Evolutionary conservation across 371 early-diverging fungal species (phyloP).

Genomic region (Syncephalastrum contaminatum): DNA sequence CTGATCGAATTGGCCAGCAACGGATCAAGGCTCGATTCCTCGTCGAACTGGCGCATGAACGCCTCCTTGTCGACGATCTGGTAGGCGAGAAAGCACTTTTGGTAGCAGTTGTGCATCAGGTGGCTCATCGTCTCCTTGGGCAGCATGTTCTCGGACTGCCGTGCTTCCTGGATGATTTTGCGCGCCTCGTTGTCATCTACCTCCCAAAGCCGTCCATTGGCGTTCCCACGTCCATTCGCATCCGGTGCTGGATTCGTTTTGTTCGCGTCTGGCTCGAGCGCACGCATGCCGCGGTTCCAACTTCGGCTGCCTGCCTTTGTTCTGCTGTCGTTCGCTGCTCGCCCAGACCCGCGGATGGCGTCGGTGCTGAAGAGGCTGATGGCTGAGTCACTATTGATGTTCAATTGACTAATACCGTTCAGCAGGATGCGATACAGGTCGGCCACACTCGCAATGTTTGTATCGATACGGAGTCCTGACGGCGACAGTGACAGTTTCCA

Average conservation of each 20-base stretch:
- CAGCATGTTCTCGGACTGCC: conserved; percentile 19
- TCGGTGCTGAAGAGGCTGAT: conserved; percentile 41
- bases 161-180: conserved; percentile 38
- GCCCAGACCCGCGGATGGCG: conserved; percentile 10
- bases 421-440: conserved; percentile 47
- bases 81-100: conserved; percentile 55
- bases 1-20: conserved; percentile 56
- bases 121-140: conserved; percentile 35
- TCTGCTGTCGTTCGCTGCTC: too few relatives aligned
- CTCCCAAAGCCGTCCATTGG: conserved; percentile 44
- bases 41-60: conserved; percentile 46
- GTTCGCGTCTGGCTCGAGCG: conserved; percentile 6
- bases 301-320: conserved; percentile 9
- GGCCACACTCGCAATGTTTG: conserved; percentile 50
- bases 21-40: conserved; percentile 41
- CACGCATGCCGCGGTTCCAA: conserved; percentile 12
- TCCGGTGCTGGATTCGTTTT: too few relatives aligned
- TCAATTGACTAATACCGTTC: conserved; percentile 47
- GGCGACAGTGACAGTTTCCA: conserved; percentile 53
- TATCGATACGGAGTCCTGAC: conserved; percentile 49
- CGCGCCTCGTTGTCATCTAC: conserved; percentile 50
- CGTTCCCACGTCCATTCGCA: conserved; percentile 5
- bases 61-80: conserved; percentile 56
- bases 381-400: conserved; percentile 41
- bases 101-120: conserved; percentile 56